These are phyloP conservation scores for Striga asiatica DNA, from an alignment of 257 asterid species.

Conservation along the genomic window DNA sequence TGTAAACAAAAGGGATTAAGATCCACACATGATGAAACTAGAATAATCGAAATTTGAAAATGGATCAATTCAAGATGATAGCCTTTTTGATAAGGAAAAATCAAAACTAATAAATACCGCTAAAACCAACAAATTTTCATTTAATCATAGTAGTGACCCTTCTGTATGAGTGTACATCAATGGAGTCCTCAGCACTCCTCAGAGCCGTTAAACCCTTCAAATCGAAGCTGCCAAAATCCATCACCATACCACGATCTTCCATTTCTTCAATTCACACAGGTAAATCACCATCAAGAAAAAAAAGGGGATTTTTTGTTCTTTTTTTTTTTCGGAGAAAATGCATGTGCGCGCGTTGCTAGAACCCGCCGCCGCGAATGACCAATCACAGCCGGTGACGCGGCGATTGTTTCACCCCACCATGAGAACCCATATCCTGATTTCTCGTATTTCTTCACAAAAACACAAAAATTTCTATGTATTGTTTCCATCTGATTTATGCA, in stretches of 20 bases:
- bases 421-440: background rate
- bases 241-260: conserved; percentile 32
- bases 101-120: no score
- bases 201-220: conserved; percentile 51
- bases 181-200: conserved; percentile 48
- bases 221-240: conserved; percentile 24
- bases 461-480: background rate
- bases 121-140: no score
- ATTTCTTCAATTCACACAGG: conserved; percentile 34
- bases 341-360: no score
- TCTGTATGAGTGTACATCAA: conserved; percentile 13
- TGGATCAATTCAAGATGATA: no score
- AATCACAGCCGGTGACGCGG: background rate
- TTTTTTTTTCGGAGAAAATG: no score
- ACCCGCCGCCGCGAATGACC: background rate
- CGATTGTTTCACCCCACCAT: background rate
- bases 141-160: no score
- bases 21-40: no score
- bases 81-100: no score
- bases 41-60: no score
- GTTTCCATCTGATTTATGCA: background rate
- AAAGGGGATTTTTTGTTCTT: no score
- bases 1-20: no score
- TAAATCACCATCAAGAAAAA: conserved; percentile 2
- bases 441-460: background rate